Conservation (phyloP, 352 stramenopile species). For the Phytophthora colocasiae region DNA sequence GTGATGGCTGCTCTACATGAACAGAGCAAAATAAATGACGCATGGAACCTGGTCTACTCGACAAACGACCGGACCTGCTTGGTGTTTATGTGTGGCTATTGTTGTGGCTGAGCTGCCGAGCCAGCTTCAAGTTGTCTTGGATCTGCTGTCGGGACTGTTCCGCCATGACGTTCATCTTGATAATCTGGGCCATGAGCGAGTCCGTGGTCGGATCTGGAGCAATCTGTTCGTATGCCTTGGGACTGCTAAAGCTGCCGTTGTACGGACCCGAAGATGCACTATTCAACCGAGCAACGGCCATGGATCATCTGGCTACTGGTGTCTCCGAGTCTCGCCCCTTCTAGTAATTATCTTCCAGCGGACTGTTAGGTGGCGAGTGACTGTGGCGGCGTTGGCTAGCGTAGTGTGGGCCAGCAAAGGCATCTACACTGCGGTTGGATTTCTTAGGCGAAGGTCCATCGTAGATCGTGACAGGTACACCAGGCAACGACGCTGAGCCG, state of each 20-base stretch:
- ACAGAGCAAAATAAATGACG: no score
- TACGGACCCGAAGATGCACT: constrained; percentile 10
- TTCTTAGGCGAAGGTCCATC: constrained; percentile 18
- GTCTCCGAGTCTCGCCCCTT: constrained; percentile 39
- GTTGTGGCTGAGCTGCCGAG: no score
- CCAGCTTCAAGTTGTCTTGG: no score
- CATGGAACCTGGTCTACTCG: no score
- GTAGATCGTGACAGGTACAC: constrained; percentile 36
- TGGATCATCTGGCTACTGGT: constrained; percentile 20
- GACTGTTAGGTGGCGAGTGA: constrained; percentile 10
- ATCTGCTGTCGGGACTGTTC: no score
- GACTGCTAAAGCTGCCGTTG: constrained; percentile 24
- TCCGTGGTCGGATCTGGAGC: no score
- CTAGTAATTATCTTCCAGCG: constrained; percentile 25
- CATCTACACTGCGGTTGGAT: constrained; percentile 31
- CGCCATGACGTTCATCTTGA: no score
- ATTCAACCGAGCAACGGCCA: constrained; percentile 16
- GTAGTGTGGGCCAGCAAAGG: constrained; percentile 8
- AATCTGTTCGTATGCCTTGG: constrained; percentile 17
- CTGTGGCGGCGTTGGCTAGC: constrained; percentile 21
- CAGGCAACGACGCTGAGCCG: constrained; percentile 33
- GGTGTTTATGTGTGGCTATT: no score
- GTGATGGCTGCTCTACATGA: no score
- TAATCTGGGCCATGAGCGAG: no score
- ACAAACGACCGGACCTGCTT: no score